phyloP scores from a whole-genome alignment of 116 monocot species.

The Trichopus zeylanicus region DNA sequence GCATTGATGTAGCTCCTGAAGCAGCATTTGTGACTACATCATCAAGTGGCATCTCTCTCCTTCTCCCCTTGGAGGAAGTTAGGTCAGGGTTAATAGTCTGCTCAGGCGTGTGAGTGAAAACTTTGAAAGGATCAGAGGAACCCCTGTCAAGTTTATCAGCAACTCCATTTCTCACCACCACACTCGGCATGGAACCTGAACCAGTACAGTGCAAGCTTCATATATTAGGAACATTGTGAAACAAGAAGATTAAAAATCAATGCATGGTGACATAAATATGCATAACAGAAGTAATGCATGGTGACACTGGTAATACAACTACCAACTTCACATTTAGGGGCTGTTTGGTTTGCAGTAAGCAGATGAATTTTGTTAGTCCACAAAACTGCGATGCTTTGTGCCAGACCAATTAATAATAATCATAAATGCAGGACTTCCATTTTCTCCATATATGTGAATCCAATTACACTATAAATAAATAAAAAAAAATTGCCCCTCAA shows the following conservation, averaged over 20 bases:
- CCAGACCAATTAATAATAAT: too few species aligned
- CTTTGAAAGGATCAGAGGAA: conserved; percentile 20
- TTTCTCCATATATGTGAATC: too few species aligned
- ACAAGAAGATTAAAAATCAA: not conserved
- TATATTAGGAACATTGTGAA: not conserved
- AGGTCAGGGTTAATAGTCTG: conserved; percentile 19
- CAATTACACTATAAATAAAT: too few species aligned
- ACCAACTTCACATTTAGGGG: not conserved
- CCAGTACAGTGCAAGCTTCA: not conserved
- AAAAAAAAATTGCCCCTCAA: too few species aligned
- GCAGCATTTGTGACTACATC: conserved; percentile 43
- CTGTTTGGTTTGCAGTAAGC: conserved; percentile 10
- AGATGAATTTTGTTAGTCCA: too few species aligned
- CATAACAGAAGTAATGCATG: too few species aligned
- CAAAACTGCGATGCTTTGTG: not conserved
- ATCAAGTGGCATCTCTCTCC: conserved; percentile 61
- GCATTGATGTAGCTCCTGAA: conserved; percentile 20
- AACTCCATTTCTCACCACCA: conserved; percentile 17
- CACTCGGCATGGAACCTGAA: conserved; percentile 5
- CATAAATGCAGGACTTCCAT: too few species aligned
- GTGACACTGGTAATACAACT: too few species aligned
- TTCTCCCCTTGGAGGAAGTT: conserved; percentile 38
- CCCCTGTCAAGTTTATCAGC: conserved; percentile 24
- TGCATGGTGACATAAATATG: not conserved
- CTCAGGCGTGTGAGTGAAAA: conserved; percentile 15